phyloP scores from a whole-genome alignment of 352 stramenopile species.

The Sclerospora graminicola region DNA sequence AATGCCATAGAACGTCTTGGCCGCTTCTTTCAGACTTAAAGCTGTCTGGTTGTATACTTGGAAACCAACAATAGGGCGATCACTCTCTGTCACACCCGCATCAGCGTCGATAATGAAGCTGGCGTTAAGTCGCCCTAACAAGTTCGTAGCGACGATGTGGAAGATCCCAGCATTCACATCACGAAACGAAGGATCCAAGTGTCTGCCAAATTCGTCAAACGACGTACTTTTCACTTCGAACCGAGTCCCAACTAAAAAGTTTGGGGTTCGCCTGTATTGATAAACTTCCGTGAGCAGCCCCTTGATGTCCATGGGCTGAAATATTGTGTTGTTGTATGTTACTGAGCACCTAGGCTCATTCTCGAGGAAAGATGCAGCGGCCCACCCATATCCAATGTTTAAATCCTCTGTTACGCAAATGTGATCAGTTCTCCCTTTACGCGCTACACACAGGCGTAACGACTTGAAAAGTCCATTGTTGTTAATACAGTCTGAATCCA shows the following conservation, averaged over 20 bases:
- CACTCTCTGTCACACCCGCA: slow-evolving; percentile 35
- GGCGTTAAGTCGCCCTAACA: slow-evolving; percentile 27
- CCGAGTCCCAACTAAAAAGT: slow-evolving; percentile 17
- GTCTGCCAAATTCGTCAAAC: slow-evolving; percentile 36
- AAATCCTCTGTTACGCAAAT: too few relatives aligned
- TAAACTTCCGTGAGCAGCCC: slow-evolving; percentile 31
- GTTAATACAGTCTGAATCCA: not conserved
- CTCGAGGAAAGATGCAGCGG: slow-evolving; percentile 29
- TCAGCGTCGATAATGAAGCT: slow-evolving; percentile 35
- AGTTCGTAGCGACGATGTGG: slow-evolving; percentile 37
- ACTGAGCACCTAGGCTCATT: slow-evolving; percentile 32
- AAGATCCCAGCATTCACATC: slow-evolving; percentile 44
- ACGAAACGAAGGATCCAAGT: slow-evolving; percentile 24
- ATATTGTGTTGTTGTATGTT: slow-evolving; percentile 33
- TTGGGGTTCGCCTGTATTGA: slow-evolving; percentile 22
- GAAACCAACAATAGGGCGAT: slow-evolving; percentile 45
- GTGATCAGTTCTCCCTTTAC: too few relatives aligned
- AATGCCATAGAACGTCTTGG: slow-evolving; percentile 27
- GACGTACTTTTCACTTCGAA: slow-evolving; percentile 16
- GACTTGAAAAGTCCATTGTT: not conserved
- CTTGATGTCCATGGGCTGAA: slow-evolving; percentile 40
- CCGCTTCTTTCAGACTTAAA: slow-evolving; percentile 21
- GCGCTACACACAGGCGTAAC: not conserved
- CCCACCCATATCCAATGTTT: slow-evolving; percentile 33
- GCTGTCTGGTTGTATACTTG: slow-evolving; percentile 27